Conservation (phyloP, 2,329 filamentous ascomycete species). For the Aureobasidium sp. region DNA sequence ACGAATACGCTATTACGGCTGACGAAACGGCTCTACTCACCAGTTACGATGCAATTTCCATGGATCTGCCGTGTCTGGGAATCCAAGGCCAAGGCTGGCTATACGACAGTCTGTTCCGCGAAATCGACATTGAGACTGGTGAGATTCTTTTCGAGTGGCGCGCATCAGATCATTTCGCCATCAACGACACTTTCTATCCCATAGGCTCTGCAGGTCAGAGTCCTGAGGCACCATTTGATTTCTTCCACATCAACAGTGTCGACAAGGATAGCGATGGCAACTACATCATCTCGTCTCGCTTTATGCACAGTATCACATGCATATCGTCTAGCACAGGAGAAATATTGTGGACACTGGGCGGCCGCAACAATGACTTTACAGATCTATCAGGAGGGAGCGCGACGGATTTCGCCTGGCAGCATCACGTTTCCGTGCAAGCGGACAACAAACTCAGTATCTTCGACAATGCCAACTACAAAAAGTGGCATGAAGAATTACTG, state of each 20-base stretch:
- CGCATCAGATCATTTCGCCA: constrained; percentile 28
- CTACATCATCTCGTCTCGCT: constrained; percentile 42
- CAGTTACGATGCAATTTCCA: constrained; percentile 30
- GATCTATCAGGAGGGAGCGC: constrained; percentile 8
- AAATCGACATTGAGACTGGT: constrained; percentile 33
- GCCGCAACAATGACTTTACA: constrained; percentile 11
- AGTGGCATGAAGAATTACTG: not conserved
- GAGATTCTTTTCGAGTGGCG: constrained; percentile 34
- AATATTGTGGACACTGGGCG: constrained; percentile 39
- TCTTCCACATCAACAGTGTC: constrained; percentile 45
- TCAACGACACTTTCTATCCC: constrained; percentile 23
- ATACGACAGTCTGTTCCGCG: constrained; percentile 37
- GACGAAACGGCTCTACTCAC: constrained; percentile 36
- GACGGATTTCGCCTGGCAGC: constrained; percentile 35
- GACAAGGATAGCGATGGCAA: constrained; percentile 40
- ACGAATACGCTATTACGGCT: constrained; percentile 35
- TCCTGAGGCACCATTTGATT: constrained; percentile 35
- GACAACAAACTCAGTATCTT: constrained; percentile 16
- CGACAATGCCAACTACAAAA: constrained; percentile 14
- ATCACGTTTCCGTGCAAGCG: constrained; percentile 30
- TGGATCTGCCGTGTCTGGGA: constrained; percentile 20
- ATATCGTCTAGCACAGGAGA: constrained; percentile 36
- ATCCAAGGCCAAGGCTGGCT: constrained; percentile 29
- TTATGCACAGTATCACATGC: constrained; percentile 37
- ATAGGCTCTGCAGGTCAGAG: constrained; percentile 34